Base-by-base conservation (phyloP, 345 rosid genomes). In the Punica granatum region DNA sequence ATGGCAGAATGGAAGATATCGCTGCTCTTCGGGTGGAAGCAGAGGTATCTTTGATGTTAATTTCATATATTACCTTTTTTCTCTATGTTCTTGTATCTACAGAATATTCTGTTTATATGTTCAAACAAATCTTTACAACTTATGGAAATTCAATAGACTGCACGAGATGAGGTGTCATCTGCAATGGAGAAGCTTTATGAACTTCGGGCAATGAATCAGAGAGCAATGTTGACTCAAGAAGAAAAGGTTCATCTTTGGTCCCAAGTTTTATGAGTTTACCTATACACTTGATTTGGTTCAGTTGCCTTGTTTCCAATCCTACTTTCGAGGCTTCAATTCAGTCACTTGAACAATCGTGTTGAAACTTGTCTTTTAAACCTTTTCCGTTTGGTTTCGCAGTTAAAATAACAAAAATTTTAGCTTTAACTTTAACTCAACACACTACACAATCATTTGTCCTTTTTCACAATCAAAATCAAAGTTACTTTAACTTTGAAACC, bases 151-250 rank as follows among this genome's bases (percentile, higher is more conserved):
- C 64, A 48, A 69, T 70, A 94, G 99, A 81, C 72, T 69, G 80
- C 90, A 61, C 86, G 85, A 77, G 89, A 85, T 58, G 96, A 87
- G 74, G 84, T 92, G 67, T 71, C 80, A 68, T 70, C 88, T 77
- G 86, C 91, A 63, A 58, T 79, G 68, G 95, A 85, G 73, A 90
- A 78, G 78, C 83, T 91, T 37, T 82, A 67, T 43, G 90, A 91
- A 76, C 83, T 94, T 76, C 88, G 78, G 61, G 82, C 72, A 19
- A 74, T 83, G 84, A 84, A 86, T 67, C 90, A 84, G 74, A 84
- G 97, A 78, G 68, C 86, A 84, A 77, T 89, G 61, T 69, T 94
- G 78, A 83, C 96, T 65, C 81, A 83, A 75, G 96, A 94, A 79
- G 99, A 94, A 85, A 86, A 89, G 99, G 97, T 94, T 74, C 35